Percentiles rank a stretch among this genome's conserved stretches.
phyloP scores from a whole-genome alignment of 768 basidiomycete genomes.

The Pisolithus albus region DNA sequence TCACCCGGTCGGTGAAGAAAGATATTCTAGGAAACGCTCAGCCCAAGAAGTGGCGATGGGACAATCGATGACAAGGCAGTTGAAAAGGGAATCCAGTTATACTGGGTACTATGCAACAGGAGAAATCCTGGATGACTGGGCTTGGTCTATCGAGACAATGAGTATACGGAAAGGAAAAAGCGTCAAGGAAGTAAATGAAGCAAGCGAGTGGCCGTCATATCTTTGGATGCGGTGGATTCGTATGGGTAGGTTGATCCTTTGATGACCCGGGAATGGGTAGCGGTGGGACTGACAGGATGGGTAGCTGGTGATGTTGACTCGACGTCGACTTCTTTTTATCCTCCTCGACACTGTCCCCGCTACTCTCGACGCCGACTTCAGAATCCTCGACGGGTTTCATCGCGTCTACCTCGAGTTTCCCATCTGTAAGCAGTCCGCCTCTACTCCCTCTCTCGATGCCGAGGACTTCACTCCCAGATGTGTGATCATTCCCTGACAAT shows the following conservation, averaged over 20 bases:
- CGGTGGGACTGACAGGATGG: conserved; percentile 17
- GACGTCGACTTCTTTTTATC: background rate
- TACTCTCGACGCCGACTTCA: background rate
- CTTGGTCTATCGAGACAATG: no score
- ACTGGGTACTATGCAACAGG: no score
- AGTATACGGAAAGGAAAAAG: background rate
- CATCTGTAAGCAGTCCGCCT: background rate
- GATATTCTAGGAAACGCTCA: no score
- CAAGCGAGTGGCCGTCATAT: background rate
- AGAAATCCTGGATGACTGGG: no score
- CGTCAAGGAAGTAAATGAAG: background rate
- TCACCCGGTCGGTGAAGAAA: no score
- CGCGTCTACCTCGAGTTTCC: conserved; percentile 38
- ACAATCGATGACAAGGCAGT: no score
- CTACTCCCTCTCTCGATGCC: conserved; percentile 1
- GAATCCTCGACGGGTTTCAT: conserved; percentile 74
- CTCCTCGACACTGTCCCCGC: conserved; percentile 8
- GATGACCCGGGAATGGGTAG: conserved; percentile 13
- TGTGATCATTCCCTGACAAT: background rate
- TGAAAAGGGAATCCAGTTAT: no score
- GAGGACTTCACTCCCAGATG: background rate
- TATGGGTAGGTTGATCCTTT: conserved; percentile 13
- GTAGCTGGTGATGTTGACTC: conserved; percentile 17
- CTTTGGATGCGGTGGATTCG: background rate
- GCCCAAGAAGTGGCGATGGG: no score